Base-by-base conservation (phyloP, 2,329 filamentous ascomycete species). In the Alternaria angustiovoidea region DNA sequence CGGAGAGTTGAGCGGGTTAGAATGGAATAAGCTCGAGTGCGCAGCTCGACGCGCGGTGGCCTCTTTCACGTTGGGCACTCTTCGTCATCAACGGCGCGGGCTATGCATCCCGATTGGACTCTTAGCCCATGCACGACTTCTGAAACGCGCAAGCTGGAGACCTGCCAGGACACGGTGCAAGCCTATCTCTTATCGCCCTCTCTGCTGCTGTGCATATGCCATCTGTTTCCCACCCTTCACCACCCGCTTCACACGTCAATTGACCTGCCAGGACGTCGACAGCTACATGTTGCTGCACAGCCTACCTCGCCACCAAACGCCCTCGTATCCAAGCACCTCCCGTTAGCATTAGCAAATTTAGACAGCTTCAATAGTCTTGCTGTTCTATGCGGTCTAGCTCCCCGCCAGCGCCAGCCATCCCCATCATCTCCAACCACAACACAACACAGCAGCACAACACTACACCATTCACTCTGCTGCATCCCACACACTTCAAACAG, bases 281-380 rank as follows among this genome's bases (percentile, higher is more conserved):
- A 42, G 26, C 12, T 8, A n/a, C n/a, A 24, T 43, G 28, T 34
- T 22, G 18, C 18, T 51, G 36, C 55, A 46, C 39, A 22, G 41
- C 42, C 39, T 34, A 14, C 22, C n/a, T 44, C 28, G 36, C 51
- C 57, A 52, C 51, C 38, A 36, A 28, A 26, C 22, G 38, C 49
- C 38, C 24, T 42, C 28, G 44, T 47, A 43, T 51, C 24, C 32
- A 46, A 9, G 18, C 7, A 38, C 1, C 41, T 28, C 26, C 26
- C 53, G 44, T 56, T 51, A 56, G 53, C 51, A 42, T 51, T 14
- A 16, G 52, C 57, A 46, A 51, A 49, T 51, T 51, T 47, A 48
- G 57, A 49, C 44, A 49, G 28, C 44, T 30, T 51, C 57, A 51
- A 59, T 59, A 59, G 57, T 59, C 44, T 24, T 16, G 43, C 38